A percentile compares a stretch with the other conserved stretches of the same genome.
phyloP scores from a whole-genome alignment of 306 rosid genomes.

The Rosa multiflora region DNA sequence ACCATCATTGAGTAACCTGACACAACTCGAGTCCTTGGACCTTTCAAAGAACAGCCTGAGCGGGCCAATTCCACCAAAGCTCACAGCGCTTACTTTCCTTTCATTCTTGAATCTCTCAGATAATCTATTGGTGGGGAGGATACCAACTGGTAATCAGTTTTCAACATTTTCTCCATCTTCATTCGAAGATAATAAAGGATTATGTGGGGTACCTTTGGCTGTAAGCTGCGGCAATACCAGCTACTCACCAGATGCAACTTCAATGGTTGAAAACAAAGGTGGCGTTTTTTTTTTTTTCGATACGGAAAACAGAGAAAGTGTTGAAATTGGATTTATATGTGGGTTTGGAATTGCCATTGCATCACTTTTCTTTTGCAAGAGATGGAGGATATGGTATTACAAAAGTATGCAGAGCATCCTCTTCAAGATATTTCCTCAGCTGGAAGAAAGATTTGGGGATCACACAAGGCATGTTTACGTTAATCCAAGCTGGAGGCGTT shows the following conservation, averaged over 20 bases:
- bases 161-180: conserved; percentile 3
- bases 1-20: conserved; percentile 4
- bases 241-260: background rate
- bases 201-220: conserved; percentile 32
- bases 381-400: conserved; percentile 19
- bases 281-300: too few species aligned
- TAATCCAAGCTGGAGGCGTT: background rate
- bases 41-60: conserved; percentile 30
- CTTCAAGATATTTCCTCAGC: background rate
- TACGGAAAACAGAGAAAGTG: too few species aligned
- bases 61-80: conserved; percentile 18
- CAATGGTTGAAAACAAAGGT: background rate
- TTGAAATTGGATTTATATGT: conserved; percentile 19
- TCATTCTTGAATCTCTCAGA: conserved; percentile 25
- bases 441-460: background rate
- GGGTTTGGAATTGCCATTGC: conserved; percentile 15
- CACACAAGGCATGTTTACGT: background rate
- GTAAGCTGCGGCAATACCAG: background rate
- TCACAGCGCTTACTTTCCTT: conserved; percentile 26
- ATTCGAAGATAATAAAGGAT: conserved; percentile 18
- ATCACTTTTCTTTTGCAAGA: conserved; percentile 22
- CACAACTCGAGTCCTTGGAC: conserved; percentile 36
- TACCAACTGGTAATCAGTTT: conserved; percentile 6
- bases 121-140: too few species aligned
- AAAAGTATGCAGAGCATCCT: background rate